A percentile compares a stretch with the other conserved stretches of the same genome.
Evolutionary conservation across 2,329 filamentous ascomycete species (phyloP).

Genomic region (Bisporella sp.): DNA sequence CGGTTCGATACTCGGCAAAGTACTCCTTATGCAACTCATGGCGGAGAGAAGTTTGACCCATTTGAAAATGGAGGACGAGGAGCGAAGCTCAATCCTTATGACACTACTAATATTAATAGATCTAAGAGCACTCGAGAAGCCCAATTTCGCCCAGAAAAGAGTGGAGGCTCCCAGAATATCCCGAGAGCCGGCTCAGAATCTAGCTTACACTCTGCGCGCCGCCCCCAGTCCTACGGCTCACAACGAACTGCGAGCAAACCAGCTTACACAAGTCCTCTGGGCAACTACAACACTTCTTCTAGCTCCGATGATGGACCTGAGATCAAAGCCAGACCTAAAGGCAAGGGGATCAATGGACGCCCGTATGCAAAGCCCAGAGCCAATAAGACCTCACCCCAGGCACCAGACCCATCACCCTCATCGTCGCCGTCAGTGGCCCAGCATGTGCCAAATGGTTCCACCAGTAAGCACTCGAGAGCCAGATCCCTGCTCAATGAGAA

Average conservation of each 20-base stretch:
- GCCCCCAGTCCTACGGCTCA: conserved; percentile 6
- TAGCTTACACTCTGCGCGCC: conserved; percentile 16
- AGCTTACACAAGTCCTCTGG: conserved; percentile 3
- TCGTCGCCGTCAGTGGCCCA: conserved; percentile 1
- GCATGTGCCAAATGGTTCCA: conserved; percentile 1
- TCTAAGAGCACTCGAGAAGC: conserved; percentile 24
- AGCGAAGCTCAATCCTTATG: conserved; percentile 53
- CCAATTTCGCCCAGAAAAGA: background rate
- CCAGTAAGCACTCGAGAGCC: conserved; percentile 17
- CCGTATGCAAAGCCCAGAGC: conserved; percentile 7
- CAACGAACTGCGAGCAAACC: background rate
- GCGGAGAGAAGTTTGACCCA: conserved; percentile 52
- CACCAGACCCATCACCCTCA: background rate
- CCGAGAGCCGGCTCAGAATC: conserved; percentile 22
- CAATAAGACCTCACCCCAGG: background rate
- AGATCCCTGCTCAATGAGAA: conserved; percentile 2
- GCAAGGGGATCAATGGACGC: background rate
- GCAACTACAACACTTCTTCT: background rate
- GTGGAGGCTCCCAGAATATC: conserved; percentile 9
- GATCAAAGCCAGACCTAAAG: background rate
- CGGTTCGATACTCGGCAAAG: conserved; percentile 45
- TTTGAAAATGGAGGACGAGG: conserved; percentile 44
- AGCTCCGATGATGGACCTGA: conserved; percentile 8
- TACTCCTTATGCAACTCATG: conserved; percentile 47
- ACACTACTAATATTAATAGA: conserved; percentile 29